phyloP scores from a whole-genome alignment of 371 early-diverging fungal species.

The Apophysomyces ossiformis region DNA sequence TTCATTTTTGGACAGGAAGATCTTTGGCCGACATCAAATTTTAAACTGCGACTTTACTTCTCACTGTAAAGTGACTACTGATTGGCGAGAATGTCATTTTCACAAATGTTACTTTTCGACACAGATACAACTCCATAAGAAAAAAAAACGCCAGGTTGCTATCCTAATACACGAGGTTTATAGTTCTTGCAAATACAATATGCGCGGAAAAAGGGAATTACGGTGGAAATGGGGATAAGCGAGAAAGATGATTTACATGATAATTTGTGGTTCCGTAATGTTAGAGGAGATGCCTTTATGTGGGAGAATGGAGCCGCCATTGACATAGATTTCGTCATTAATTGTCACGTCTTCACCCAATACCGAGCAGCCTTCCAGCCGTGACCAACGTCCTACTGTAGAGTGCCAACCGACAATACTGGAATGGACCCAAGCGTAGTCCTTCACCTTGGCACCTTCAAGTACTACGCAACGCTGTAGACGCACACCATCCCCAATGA shows the following conservation, averaged over 20 bases:
- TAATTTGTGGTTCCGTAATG: constrained; percentile 93
- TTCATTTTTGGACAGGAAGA: no score
- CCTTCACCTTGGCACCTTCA: constrained; percentile 88
- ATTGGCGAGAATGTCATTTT: no score
- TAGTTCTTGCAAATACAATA: constrained; percentile 10
- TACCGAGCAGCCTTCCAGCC: constrained; percentile 93
- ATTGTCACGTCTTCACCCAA: constrained; percentile 96
- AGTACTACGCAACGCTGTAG: constrained; percentile 91
- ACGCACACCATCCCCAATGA: constrained; percentile 96
- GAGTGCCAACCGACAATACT: constrained; percentile 98
- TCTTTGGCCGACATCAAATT: no score
- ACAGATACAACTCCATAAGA: no score
- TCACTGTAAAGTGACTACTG: no score
- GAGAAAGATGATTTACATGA: constrained; percentile 77
- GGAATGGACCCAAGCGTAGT: constrained; percentile 91
- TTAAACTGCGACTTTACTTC: no score
- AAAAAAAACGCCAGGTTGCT: not conserved
- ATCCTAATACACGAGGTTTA: constrained; percentile 9
- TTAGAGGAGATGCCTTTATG: constrained; percentile 90
- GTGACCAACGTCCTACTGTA: constrained; percentile 92
- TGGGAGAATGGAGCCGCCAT: constrained; percentile 94
- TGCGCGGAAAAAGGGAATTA: constrained; percentile 12
- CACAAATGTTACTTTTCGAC: no score
- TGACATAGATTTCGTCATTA: constrained; percentile 91
- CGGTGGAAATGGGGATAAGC: constrained; percentile 9